Evolutionary conservation across 306 rosid species (phyloP).

Genomic region (Argentina anserina): DNA sequence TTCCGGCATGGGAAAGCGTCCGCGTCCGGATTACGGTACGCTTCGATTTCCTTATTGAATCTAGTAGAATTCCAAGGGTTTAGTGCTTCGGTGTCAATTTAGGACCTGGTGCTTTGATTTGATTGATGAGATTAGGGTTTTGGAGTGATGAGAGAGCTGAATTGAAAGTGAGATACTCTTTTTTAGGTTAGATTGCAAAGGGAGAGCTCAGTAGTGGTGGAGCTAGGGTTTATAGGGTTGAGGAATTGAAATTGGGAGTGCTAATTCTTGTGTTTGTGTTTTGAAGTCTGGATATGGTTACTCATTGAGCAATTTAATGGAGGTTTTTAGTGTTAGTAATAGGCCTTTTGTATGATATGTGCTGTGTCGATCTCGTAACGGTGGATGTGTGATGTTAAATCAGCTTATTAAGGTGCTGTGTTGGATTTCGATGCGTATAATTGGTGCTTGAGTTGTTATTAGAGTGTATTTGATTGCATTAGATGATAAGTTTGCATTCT

Average conservation of each 20-base stretch:
- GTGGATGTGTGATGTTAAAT: neutral
- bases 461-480: neutral
- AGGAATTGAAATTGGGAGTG: neutral
- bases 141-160: conserved; percentile 2
- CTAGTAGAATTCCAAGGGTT: neutral
- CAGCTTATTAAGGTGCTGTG: neutral
- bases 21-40: conserved; percentile 81
- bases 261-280: neutral
- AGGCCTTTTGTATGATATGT: neutral
- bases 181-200: neutral
- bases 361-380: neutral
- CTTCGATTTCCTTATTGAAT: neutral
- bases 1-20: conserved; percentile 64
- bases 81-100: neutral
- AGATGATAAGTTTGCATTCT: neutral
- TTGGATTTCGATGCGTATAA: neutral
- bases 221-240: neutral
- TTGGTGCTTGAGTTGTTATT: neutral
- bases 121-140: conserved; percentile 22
- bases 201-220: neutral
- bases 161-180: neutral
- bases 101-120: conserved; percentile 22
- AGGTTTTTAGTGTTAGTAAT: neutral
- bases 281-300: neutral
- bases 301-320: neutral